Evolutionary conservation across 805 yeast genomes (phyloP).

Genomic region (Zygoascus bituminiphila): DNA sequence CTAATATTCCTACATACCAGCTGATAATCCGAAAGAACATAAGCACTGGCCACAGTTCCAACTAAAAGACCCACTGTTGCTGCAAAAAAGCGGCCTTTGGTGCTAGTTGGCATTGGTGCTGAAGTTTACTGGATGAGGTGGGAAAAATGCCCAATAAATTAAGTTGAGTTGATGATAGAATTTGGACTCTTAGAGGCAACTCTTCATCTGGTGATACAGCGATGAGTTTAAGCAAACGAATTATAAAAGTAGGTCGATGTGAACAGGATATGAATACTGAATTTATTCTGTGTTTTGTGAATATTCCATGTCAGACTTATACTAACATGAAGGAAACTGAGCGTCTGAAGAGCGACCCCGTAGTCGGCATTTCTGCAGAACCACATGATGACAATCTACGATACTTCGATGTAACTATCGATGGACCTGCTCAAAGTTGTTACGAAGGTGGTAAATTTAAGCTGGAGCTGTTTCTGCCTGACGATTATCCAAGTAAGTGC

Average conservation of each 20-base stretch:
- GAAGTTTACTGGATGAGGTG: neutral
- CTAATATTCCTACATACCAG: conserved; percentile 18
- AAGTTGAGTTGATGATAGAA: neutral
- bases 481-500: conserved; percentile 74
- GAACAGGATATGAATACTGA: neutral
- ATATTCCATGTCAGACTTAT: neutral
- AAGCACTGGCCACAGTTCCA: conserved; percentile 21
- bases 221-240: conserved; percentile 48
- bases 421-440: conserved; percentile 88
- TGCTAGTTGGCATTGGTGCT: conserved; percentile 15
- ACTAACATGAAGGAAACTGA: conserved; percentile 63
- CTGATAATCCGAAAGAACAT: conserved; percentile 25
- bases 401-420: conserved; percentile 83
- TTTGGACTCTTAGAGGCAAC: neutral
- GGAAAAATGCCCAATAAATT: neutral
- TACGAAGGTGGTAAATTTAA: conserved; percentile 73
- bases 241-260: conserved; percentile 56
- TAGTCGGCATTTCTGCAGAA: conserved; percentile 86
- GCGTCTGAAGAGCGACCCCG: conserved; percentile 85
- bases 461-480: conserved; percentile 83
- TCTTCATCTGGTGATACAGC: neutral
- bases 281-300: neutral
- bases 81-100: conserved; percentile 25
- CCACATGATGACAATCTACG: conserved; percentile 94
- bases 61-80: conserved; percentile 21